Conservation (phyloP, 164 flowering plant species). For the Tinospora cordifolia region DNA sequence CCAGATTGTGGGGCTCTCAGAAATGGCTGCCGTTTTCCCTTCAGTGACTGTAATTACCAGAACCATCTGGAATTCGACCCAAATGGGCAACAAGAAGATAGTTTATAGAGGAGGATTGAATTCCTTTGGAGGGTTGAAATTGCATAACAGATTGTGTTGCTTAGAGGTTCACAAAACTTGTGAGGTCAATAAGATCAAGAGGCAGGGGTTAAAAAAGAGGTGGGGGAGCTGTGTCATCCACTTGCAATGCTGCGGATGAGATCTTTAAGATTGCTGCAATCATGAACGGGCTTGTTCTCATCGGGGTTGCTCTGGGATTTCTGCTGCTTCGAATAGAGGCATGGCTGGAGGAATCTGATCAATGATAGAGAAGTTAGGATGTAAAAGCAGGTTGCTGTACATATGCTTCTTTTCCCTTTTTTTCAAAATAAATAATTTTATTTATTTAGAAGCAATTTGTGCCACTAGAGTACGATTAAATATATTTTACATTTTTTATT, state of each 20-base stretch:
- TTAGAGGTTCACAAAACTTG: conserved; percentile 42
- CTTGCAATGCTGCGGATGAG: conserved; percentile 44
- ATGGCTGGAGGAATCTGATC: conserved; percentile 38
- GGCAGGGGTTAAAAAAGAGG: conserved; percentile 24
- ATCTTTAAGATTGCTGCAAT: conserved; percentile 61
- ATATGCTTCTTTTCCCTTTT: too few species aligned
- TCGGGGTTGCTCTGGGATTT: conserved; percentile 66
- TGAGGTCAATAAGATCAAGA: conserved; percentile 38
- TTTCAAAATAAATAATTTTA: too few species aligned
- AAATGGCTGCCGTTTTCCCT: conserved; percentile 37
- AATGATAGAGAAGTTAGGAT: conserved; percentile 8
- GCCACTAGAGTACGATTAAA: too few species aligned
- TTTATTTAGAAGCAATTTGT: too few species aligned
- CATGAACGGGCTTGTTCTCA: conserved; percentile 46
- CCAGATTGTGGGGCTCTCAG: conserved; percentile 1
- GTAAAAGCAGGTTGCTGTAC: too few species aligned
- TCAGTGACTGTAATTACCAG: conserved; percentile 13
- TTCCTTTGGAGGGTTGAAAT: conserved; percentile 66
- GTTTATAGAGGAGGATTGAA: conserved; percentile 44
- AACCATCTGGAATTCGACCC: conserved; percentile 12
- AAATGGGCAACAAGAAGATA: conserved; percentile 25
- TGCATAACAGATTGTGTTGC: conserved; percentile 50
- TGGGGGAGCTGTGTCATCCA: conserved; percentile 43
- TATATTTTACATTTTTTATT: too few species aligned
- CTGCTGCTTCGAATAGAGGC: conserved; percentile 60